A percentile compares a stretch with the other conserved stretches of the same genome.
These are phyloP conservation scores for Globisporangium megalacanthum DNA, from an alignment of 352 stramenopile genomes.

Conservation along the genomic window DNA sequence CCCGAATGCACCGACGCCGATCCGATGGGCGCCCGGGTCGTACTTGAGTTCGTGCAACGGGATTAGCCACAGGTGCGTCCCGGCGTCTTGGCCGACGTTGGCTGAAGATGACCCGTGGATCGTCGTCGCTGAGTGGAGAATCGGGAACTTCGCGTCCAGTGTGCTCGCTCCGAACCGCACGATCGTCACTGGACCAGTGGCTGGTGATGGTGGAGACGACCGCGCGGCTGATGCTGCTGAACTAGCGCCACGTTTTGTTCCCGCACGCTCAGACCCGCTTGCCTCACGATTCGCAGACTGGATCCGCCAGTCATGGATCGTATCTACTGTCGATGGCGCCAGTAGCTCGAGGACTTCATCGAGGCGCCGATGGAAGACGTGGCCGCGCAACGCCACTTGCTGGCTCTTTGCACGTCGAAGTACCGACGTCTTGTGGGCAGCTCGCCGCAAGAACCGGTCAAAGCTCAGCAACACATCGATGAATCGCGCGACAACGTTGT, in stretches of 20 bases:
- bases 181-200: not conserved
- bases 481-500: not conserved
- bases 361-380: constrained; percentile 1
- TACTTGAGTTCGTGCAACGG: constrained; percentile 3
- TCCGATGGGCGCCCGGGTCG: not conserved
- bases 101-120: not conserved
- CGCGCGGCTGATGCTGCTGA: not conserved
- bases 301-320: not conserved
- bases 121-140: not conserved
- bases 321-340: not conserved
- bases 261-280: not conserved
- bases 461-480: constrained; percentile 1
- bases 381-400: not conserved
- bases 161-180: not conserved
- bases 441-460: not conserved
- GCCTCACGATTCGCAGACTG: no score
- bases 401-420: not conserved
- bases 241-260: not conserved
- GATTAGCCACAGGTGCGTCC: not conserved
- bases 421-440: not conserved
- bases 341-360: constrained; percentile 4
- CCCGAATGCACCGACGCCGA: not conserved
- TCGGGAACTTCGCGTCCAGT: not conserved
- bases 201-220: not conserved
- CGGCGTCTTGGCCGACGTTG: not conserved